Conservation (phyloP, 139 green algal genomes). For the Marvania coccoides region DNA sequence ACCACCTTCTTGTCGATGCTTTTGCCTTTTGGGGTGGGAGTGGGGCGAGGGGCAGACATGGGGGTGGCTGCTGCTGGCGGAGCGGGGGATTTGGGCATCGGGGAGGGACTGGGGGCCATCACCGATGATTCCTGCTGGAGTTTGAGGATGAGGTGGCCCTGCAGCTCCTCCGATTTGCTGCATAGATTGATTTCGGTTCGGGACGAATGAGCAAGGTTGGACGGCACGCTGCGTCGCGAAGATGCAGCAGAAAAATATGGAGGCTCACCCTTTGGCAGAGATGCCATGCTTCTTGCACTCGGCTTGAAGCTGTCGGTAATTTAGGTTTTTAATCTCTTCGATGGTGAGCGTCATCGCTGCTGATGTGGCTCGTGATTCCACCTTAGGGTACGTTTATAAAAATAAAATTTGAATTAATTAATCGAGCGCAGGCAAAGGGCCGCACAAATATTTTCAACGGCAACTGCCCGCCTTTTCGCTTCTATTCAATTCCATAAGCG, state of each 20-base stretch:
- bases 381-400: too few relatives aligned
- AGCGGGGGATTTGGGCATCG: not conserved
- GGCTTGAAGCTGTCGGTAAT: not conserved
- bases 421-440: too few relatives aligned
- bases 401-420: too few relatives aligned
- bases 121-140: not conserved
- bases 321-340: too few relatives aligned
- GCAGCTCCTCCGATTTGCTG: not conserved
- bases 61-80: not conserved
- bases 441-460: too few relatives aligned
- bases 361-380: too few relatives aligned
- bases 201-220: not conserved
- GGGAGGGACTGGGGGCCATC: not conserved
- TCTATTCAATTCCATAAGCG: too few relatives aligned
- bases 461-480: too few relatives aligned
- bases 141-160: not conserved
- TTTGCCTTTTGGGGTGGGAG: not conserved
- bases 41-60: not conserved
- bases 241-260: not conserved
- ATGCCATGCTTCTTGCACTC: not conserved
- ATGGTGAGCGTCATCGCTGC: too few relatives aligned
- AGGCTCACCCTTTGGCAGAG: not conserved
- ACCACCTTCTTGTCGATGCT: not conserved
- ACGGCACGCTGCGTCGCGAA: not conserved
- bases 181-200: too few relatives aligned